A percentile compares a stretch with the other conserved stretches of the same genome.
Conservation (phyloP, 169 alveolate genomes). For the Cryptosporidium baileyi region DNA sequence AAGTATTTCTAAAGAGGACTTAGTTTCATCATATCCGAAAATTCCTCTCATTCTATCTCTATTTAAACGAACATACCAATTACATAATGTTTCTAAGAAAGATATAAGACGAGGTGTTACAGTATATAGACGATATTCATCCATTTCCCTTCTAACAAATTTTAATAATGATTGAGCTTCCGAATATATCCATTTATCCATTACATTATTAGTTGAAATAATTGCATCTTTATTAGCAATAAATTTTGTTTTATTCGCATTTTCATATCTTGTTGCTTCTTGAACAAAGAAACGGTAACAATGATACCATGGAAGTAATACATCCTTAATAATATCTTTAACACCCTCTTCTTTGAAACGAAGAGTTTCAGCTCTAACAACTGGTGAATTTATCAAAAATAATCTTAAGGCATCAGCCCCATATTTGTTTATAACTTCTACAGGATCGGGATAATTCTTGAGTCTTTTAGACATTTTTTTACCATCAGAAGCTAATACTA, state of each 20-base stretch:
- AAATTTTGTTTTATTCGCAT: constrained; percentile 77
- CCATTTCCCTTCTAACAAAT: constrained; percentile 93
- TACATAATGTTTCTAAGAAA: constrained; percentile 94
- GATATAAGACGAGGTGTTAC: constrained; percentile 91
- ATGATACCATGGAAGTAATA: constrained; percentile 97
- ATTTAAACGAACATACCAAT: constrained; percentile 95
- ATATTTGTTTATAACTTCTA: constrained; percentile 83
- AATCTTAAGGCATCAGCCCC: constrained; percentile 97
- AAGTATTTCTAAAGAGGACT: constrained; percentile 86
- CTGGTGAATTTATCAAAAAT: constrained; percentile 94
- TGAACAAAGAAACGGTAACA: constrained; percentile 94
- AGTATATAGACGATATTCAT: constrained; percentile 93
- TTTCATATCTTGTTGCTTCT: constrained; percentile 93
- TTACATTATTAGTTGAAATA: constrained; percentile 79
- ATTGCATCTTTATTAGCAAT: constrained; percentile 79
- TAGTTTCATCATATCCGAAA: constrained; percentile 86
- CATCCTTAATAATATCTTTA: constrained; percentile 91
- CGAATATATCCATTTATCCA: constrained; percentile 96
- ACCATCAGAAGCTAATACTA: constrained; percentile 96
- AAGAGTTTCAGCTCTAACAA: constrained; percentile 95
- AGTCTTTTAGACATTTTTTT: constrained; percentile 97
- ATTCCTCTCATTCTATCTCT: constrained; percentile 97
- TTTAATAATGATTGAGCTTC: constrained; percentile 84
- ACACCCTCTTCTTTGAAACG: constrained; percentile 93
- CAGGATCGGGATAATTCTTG: constrained; percentile 96